These are phyloP conservation scores for Penicillium palitans DNA, from an alignment of 2,329 filamentous ascomycete genomes.

Conservation along the genomic window DNA sequence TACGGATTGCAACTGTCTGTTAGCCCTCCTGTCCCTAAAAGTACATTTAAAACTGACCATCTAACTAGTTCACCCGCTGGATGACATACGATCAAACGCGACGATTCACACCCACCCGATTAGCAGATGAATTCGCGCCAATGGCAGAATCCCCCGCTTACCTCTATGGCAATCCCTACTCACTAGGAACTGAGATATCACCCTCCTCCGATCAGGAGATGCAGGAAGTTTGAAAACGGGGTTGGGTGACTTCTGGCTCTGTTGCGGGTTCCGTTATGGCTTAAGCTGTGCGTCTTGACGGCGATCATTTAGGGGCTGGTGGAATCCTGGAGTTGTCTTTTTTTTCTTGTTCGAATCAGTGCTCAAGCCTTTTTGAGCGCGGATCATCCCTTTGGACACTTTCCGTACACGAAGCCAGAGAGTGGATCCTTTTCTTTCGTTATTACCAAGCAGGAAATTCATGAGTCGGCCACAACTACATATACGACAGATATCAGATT, in stretches of 20 bases:
- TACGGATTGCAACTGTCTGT: conserved; percentile 46
- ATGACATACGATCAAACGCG: conserved; percentile 38
- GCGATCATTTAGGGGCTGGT: background rate
- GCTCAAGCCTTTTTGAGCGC: background rate
- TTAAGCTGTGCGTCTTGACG: background rate
- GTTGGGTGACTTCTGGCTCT: conserved; percentile 5
- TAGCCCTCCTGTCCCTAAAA: background rate
- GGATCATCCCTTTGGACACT: background rate
- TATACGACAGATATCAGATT: conserved; percentile 18
- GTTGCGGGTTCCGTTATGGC: background rate
- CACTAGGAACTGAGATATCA: background rate
- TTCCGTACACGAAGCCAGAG: conserved; percentile 11
- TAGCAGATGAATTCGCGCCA: conserved; percentile 26
- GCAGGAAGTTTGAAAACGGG: conserved; percentile 6
- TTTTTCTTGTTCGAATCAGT: background rate
- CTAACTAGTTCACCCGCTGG: conserved; percentile 40
- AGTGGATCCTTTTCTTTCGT: conserved; percentile 3
- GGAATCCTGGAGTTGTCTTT: background rate
- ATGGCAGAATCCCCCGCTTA: conserved; percentile 21
- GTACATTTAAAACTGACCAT: conserved; percentile 2
- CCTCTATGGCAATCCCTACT: conserved; percentile 12
- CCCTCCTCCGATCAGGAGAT: conserved; percentile 6
- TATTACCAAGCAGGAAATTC: conserved; percentile 1
- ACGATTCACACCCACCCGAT: conserved; percentile 36
- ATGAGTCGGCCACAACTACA: conserved; percentile 11